A percentile compares a stretch with the other conserved stretches of the same genome.
Evolutionary conservation across 208 protist species (phyloP).

Genomic region (Crithidia fasciculata): DNA sequence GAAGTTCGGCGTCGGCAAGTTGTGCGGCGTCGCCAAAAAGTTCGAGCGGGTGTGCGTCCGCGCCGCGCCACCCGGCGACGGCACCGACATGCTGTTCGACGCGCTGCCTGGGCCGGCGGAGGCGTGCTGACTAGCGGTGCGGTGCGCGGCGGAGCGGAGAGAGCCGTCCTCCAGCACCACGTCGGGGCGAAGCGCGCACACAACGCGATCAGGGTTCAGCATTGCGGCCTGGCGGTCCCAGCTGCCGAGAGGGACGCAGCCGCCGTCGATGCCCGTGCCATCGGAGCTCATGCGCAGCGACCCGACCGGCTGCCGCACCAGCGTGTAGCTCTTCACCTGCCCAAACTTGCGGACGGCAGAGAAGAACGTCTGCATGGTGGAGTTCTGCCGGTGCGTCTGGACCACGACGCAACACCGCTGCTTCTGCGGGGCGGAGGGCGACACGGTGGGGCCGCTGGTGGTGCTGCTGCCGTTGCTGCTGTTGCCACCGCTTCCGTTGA

Average conservation of each 20-base stretch:
- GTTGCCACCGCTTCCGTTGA: conserved; percentile 5
- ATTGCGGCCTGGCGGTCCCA: conserved; percentile 27
- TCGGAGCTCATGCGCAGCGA: conserved; percentile 39
- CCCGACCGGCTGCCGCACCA: conserved; percentile 33
- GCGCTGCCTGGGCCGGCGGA: not conserved
- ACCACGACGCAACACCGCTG: conserved; percentile 67
- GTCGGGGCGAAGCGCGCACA: conserved; percentile 47
- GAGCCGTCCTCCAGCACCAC: conserved; percentile 50
- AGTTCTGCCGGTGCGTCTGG: conserved; percentile 80
- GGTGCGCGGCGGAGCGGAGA: conserved; percentile 16
- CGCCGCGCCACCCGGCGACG: not conserved
- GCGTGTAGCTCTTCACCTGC: conserved; percentile 46
- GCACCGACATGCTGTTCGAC: not conserved
- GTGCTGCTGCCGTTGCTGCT: conserved; percentile 13
- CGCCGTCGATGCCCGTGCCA: conserved; percentile 34
- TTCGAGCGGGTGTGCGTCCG: not conserved
- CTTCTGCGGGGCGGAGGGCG: conserved; percentile 5
- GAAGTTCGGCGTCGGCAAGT: not conserved
- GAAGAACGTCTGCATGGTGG: conserved; percentile 85
- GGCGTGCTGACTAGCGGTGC: conserved; percentile 3
- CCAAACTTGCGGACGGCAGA: conserved; percentile 47
- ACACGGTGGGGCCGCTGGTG: not conserved
- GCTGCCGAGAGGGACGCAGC: conserved; percentile 34
- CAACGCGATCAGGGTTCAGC: conserved; percentile 29
- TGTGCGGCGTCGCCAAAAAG: not conserved